These are phyloP conservation scores for Colletotrichum spaethianum DNA, from an alignment of 2,329 filamentous ascomycete species.

Conservation along the genomic window DNA sequence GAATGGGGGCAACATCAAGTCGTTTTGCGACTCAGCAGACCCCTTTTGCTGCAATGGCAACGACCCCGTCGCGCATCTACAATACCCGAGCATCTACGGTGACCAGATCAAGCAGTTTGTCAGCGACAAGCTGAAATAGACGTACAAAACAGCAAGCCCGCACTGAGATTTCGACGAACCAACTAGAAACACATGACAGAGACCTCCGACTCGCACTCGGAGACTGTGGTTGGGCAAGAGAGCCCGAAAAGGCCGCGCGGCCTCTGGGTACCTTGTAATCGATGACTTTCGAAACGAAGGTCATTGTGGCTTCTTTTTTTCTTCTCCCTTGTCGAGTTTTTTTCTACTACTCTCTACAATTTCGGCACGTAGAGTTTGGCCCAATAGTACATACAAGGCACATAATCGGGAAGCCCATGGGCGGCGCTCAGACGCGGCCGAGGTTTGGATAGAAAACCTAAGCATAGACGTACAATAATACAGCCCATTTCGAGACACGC, in stretches of 20 bases:
- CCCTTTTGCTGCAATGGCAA: conserved; percentile 75
- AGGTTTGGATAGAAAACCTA: conserved; percentile 19
- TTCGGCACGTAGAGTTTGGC: not conserved
- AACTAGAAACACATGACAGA: not conserved
- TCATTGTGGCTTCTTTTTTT: not conserved
- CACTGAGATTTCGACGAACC: no score
- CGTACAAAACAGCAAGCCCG: not conserved
- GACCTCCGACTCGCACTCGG: not conserved
- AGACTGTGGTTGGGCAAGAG: not conserved
- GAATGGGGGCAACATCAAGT: conserved; percentile 68
- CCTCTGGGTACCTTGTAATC: not conserved
- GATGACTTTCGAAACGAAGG: not conserved
- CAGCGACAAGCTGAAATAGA: conserved; percentile 31
- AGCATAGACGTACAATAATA: conserved; percentile 18
- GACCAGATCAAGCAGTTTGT: conserved; percentile 39
- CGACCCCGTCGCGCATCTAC: conserved; percentile 64
- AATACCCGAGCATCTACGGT: conserved; percentile 37
- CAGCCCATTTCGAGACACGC: not conserved
- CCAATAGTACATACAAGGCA: not conserved
- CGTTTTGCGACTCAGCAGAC: conserved; percentile 72
- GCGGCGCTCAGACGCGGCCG: conserved; percentile 11
- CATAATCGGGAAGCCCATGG: not conserved
- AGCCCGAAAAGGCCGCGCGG: not conserved
- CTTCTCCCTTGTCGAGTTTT: not conserved
- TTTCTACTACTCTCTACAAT: not conserved